Percentiles rank a stretch among this genome's conserved stretches.
phyloP scores from a whole-genome alignment of 805 yeast genomes.

The Nakazawaea peltata region DNA sequence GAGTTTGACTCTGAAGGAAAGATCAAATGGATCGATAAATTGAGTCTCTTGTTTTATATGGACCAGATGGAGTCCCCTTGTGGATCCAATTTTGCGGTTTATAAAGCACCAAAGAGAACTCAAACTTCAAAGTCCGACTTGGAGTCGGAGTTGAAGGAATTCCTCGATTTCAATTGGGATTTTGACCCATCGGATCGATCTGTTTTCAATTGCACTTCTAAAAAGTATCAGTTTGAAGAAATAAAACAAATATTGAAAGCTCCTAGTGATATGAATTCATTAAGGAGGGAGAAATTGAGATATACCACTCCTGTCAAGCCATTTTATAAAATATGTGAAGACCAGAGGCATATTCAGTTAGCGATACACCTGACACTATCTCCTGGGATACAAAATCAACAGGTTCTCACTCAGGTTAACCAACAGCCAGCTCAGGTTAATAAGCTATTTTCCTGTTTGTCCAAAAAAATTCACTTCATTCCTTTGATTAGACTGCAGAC shows the following conservation, averaged over 20 bases:
- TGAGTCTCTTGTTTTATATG: conserved; percentile 17
- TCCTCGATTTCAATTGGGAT: too few species aligned
- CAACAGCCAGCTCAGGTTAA: too few species aligned
- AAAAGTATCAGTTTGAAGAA: conserved; percentile 17
- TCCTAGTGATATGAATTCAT: conserved; percentile 14
- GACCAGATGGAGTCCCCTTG: conserved; percentile 8
- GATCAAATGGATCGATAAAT: conserved; percentile 19
- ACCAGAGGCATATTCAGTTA: conserved; percentile 26
- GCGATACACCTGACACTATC: too few species aligned
- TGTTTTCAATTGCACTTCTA: conserved; percentile 21
- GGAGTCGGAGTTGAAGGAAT: neutral
- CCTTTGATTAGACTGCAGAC: conserved; percentile 53
- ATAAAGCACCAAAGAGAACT: too few species aligned
- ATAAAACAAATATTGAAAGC: conserved; percentile 16
- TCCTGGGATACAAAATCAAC: too few species aligned
- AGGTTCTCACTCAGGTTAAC: too few species aligned
- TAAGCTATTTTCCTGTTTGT: too few species aligned
- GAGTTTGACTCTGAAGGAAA: too few species aligned
- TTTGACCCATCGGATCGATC: too few species aligned
- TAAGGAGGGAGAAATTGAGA: neutral
- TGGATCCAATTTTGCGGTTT: neutral
- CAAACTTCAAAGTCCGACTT: neutral
- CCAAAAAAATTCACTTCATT: conserved; percentile 41
- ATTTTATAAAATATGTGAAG: conserved; percentile 44
- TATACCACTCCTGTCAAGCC: conserved; percentile 20